Evolutionary conservation across 345 rosid genomes (phyloP).

Genomic region (Pistacia atlantica): DNA sequence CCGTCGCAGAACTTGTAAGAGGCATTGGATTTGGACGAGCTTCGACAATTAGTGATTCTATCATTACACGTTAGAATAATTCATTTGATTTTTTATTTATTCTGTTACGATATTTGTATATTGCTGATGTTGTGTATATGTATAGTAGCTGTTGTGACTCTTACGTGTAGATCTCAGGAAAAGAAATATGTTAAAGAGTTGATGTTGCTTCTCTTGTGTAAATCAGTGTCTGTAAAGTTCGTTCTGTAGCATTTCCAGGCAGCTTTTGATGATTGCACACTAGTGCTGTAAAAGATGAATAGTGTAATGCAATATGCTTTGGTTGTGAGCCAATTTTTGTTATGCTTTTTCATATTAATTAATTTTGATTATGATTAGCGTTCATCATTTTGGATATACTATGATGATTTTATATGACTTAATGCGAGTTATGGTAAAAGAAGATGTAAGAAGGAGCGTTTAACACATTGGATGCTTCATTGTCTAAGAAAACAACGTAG

Average conservation of each 20-base stretch:
- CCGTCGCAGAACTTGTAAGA: not conserved
- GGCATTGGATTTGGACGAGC: constrained; percentile 8
- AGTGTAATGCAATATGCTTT: not conserved
- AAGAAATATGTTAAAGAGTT: not conserved
- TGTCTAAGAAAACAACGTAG: too few species aligned
- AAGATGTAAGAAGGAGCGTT: too few species aligned
- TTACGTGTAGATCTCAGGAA: constrained; percentile 4
- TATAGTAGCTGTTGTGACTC: constrained; percentile 1
- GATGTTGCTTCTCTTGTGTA: not conserved
- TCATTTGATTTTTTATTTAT: constrained; percentile 14
- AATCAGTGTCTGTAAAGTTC: not conserved
- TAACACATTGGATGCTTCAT: too few species aligned
- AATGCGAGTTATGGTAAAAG: too few species aligned
- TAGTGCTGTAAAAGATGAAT: not conserved
- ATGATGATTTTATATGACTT: too few species aligned
- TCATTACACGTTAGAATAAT: not conserved
- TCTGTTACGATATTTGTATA: constrained; percentile 17
- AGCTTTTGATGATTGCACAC: not conserved
- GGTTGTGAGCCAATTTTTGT: too few species aligned
- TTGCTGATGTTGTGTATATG: constrained; percentile 18
- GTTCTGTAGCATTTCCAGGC: not conserved
- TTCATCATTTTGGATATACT: not conserved
- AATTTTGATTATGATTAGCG: not conserved
- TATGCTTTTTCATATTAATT: too few species aligned
- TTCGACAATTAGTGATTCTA: not conserved